Conservation (phyloP, 257 asterid species). For the Nicotiana tomentosiformis region DNA sequence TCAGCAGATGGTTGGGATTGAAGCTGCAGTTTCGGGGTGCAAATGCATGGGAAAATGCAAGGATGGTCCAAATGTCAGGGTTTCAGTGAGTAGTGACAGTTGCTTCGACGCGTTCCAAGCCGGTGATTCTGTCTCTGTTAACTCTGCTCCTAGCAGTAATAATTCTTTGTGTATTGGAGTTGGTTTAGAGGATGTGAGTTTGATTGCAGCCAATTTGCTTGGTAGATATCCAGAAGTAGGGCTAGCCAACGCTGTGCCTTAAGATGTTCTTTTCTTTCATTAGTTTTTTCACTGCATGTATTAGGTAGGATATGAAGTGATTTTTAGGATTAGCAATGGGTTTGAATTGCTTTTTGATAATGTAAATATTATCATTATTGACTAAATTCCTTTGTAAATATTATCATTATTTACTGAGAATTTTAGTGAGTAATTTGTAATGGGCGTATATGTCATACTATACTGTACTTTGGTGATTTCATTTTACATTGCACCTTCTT, state of each 20-base stretch:
- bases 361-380: background rate
- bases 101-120: background rate
- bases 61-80: slow-evolving; percentile 75
- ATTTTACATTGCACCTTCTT: background rate
- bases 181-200: slow-evolving; percentile 63
- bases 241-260: slow-evolving; percentile 24
- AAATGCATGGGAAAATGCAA: slow-evolving; percentile 91
- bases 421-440: background rate
- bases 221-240: slow-evolving; percentile 23
- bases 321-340: background rate
- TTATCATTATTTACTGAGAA: background rate
- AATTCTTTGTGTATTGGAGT: slow-evolving; percentile 54
- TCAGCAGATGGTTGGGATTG: slow-evolving; percentile 42
- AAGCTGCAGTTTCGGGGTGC: slow-evolving; percentile 68
- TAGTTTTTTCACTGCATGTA: background rate
- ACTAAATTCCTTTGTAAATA: background rate
- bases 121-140: background rate
- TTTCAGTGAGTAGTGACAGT: slow-evolving; percentile 12
- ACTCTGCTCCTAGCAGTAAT: background rate
- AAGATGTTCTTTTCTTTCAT: background rate
- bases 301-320: background rate
- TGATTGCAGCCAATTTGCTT: slow-evolving; percentile 47
- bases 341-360: background rate
- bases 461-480: background rate
- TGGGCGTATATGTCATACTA: background rate